phyloP scores from a whole-genome alignment of 2,329 filamentous ascomycete genomes.

The Penicillium sp. region DNA sequence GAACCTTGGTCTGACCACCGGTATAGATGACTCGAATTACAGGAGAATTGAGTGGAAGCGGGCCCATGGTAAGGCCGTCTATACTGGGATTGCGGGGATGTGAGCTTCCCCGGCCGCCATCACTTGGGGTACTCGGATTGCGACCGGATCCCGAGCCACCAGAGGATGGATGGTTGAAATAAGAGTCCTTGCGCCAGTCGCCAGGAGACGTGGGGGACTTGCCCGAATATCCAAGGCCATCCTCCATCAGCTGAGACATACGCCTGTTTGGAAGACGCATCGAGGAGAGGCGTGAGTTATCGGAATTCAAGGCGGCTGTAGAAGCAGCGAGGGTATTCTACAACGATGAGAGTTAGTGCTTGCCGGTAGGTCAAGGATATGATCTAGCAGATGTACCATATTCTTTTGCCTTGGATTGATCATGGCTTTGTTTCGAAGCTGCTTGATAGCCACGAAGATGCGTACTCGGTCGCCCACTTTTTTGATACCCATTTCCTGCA shows the following conservation, averaged over 20 bases:
- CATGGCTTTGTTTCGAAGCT: slow-evolving; percentile 76
- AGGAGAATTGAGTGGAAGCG: slow-evolving; percentile 82
- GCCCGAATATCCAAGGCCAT: slow-evolving; percentile 50
- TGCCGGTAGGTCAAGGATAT: not conserved
- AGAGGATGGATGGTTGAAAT: slow-evolving; percentile 62
- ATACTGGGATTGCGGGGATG: slow-evolving; percentile 84
- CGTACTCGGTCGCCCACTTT: slow-evolving; percentile 96
- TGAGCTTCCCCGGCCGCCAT: slow-evolving; percentile 67
- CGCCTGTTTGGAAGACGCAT: slow-evolving; percentile 66
- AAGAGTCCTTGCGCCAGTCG: slow-evolving; percentile 57
- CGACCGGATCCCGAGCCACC: slow-evolving; percentile 60
- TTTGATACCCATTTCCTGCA: slow-evolving; percentile 98
- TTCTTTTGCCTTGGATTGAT: slow-evolving; percentile 82
- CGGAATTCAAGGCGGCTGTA: slow-evolving; percentile 67
- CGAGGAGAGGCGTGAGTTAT: slow-evolving; percentile 68
- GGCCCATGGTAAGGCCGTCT: slow-evolving; percentile 84
- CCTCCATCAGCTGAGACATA: slow-evolving; percentile 59
- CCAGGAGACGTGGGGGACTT: slow-evolving; percentile 72
- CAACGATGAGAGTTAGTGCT: not conserved
- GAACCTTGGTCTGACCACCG: slow-evolving; percentile 86
- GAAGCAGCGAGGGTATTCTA: slow-evolving; percentile 81
- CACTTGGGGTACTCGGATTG: slow-evolving; percentile 67
- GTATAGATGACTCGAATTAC: slow-evolving; percentile 94
- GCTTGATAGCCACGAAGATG: slow-evolving; percentile 84
- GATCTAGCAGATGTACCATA: slow-evolving; percentile 66